Evolutionary conservation across 495 filamentous ascomycete species (phyloP).

Genomic region (Rhypophila decipiens): DNA sequence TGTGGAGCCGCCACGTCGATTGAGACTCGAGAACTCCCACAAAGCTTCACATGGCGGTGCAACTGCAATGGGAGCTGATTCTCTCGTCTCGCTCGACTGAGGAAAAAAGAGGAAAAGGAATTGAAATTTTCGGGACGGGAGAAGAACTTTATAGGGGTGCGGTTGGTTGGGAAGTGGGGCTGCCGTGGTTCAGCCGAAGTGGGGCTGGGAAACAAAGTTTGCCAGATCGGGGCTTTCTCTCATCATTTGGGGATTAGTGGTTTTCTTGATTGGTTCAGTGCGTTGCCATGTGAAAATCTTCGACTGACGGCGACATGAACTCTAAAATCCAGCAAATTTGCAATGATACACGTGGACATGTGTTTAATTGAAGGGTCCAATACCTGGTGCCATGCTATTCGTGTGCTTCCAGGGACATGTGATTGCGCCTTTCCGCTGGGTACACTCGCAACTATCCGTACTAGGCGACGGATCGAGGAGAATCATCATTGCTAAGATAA

Average conservation of each 20-base stretch:
- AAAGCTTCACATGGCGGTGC: slow-evolving; percentile 31
- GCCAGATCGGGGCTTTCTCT: background rate
- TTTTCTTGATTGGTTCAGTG: no score
- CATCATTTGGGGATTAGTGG: background rate
- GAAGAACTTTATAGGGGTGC: background rate
- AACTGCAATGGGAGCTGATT: slow-evolving; percentile 5
- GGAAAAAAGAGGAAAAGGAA: background rate
- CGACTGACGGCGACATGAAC: no score
- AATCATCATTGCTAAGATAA: no score
- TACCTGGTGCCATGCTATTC: background rate
- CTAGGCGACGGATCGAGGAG: no score
- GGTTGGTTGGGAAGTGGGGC: background rate
- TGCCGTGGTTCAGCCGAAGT: background rate
- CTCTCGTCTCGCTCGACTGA: slow-evolving; percentile 9
- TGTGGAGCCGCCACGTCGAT: slow-evolving; percentile 20
- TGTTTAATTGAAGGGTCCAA: background rate
- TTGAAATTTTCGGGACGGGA: background rate
- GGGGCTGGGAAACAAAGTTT: background rate
- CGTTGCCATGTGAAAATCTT: no score
- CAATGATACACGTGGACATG: background rate
- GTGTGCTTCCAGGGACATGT: background rate
- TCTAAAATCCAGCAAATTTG: background rate
- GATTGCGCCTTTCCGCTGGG: no score
- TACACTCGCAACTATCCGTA: no score
- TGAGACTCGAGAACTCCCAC: slow-evolving; percentile 1